Conservation (phyloP, 441 rosid species). For the Brassica balearica region DNA sequence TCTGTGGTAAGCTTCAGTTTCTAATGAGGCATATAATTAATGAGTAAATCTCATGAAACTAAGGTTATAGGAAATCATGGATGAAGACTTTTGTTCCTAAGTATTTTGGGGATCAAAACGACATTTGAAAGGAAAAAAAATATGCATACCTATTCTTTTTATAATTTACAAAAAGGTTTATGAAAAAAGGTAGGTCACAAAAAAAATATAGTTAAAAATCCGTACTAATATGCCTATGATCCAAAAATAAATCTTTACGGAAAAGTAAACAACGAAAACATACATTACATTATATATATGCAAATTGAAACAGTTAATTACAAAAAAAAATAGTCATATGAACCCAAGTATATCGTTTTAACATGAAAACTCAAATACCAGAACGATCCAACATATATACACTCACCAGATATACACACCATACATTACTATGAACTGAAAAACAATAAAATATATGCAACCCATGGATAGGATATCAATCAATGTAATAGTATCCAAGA, state of each 20-base stretch:
- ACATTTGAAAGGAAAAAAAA: neutral
- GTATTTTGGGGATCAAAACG: no score
- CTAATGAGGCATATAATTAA: neutral
- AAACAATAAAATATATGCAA: neutral
- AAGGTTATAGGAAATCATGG: neutral
- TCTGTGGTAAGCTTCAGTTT: neutral
- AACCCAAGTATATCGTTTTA: neutral
- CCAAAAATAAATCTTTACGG: no score
- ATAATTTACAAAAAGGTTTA: no score
- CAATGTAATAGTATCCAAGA: no score
- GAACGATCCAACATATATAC: neutral
- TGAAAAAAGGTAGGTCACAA: no score
- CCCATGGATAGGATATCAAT: neutral
- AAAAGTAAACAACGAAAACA: no score
- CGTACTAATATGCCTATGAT: no score
- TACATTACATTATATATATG: neutral
- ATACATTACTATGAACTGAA: neutral
- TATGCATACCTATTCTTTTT: neutral
- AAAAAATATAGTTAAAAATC: no score
- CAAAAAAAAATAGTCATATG: neutral
- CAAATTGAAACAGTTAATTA: neutral
- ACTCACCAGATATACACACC: neutral
- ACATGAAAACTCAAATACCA: neutral
- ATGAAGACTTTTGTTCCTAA: neutral
- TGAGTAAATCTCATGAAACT: neutral